Evolutionary conservation across 805 yeast genomes (phyloP).

Genomic region (Barnettozyma siamensis): DNA sequence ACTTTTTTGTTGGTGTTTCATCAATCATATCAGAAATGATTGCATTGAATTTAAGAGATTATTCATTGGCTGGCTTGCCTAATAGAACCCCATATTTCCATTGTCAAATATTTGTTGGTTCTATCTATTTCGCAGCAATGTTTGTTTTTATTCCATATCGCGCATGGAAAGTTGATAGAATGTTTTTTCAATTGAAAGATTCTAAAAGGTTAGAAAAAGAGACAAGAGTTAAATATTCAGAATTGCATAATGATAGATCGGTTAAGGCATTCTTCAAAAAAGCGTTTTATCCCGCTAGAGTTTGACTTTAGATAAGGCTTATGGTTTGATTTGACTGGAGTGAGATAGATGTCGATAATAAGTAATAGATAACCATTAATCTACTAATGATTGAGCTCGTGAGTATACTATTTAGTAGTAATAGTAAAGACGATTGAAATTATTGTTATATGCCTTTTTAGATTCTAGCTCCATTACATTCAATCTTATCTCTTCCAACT

Average conservation of each 20-base stretch:
- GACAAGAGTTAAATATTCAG: not conserved
- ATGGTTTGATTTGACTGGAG: no score
- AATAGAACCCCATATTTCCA: conserved; percentile 43
- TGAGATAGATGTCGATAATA: no score
- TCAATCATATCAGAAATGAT: conserved; percentile 47
- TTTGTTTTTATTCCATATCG: conserved; percentile 42
- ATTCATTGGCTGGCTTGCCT: conserved; percentile 11
- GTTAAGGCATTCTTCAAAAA: conserved; percentile 8
- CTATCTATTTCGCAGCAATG: conserved; percentile 38
- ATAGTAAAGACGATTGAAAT: no score
- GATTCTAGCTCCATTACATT: no score
- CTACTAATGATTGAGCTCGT: no score
- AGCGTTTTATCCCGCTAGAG: not conserved
- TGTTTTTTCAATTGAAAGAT: conserved; percentile 24
- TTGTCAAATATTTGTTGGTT: conserved; percentile 57
- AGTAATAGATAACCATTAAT: no score
- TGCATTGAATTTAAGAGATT: conserved; percentile 43
- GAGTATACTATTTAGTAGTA: no score
- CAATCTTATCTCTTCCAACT: no score
- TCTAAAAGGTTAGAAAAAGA: conserved; percentile 4
- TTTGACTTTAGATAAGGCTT: no score
- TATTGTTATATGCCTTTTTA: no score
- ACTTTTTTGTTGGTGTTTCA: conserved; percentile 26
- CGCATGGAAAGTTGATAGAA: conserved; percentile 43
- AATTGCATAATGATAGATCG: conserved; percentile 2